Base-by-base conservation (phyloP, 352 stramenopile genomes). In the Pythium periplocum region DNA sequence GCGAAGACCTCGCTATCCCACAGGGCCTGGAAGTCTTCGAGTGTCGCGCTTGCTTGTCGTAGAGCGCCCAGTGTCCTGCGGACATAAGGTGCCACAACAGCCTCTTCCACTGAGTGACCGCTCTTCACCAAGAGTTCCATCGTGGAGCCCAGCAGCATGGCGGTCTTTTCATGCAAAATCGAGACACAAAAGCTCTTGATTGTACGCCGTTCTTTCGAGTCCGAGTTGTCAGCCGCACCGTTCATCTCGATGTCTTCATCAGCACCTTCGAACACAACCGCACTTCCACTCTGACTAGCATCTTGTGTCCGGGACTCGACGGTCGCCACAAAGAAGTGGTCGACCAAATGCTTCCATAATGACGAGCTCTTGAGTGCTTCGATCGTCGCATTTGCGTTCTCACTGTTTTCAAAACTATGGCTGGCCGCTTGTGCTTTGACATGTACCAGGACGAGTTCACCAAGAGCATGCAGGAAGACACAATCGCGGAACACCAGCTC, bases 381-480 rank as follows among this genome's bases (percentile, higher is more conserved):
- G 9, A 69, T 54, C 11, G 61, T 58, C 4, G 72, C 53, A 31
- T 66, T 61, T 32, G 62, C 64, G 52, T 73, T 68, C 45, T 81
- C 71, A 47, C 42, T 26, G 17, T 26, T 26, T 26, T 26, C 17
- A 26, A 26, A 26, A 26, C 17, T 26, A 26, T 26, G 17, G 17
- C 17, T 26, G 17, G 17, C 0, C 17, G 40, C 37, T 32, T 38
- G 59, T 44, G 35, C 61, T 51, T 63, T 81, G 9, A 43, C 68
- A 9, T 59, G 73, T 10, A 86, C 69, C 4, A 90, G 51, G 37
- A 83, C 53, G 9, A 87, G 64, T 56, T 89, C 77, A 6, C 66
- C 68, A 4, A 92, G 54, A n/a, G 77, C 66, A 66, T 92, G 75
- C 17, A 92, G 67, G n/a, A 90, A 78, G 6, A 87, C 71, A 45